phyloP scores from a whole-genome alignment of 75 land plant genomes.

The Ceratopteris richardii region DNA sequence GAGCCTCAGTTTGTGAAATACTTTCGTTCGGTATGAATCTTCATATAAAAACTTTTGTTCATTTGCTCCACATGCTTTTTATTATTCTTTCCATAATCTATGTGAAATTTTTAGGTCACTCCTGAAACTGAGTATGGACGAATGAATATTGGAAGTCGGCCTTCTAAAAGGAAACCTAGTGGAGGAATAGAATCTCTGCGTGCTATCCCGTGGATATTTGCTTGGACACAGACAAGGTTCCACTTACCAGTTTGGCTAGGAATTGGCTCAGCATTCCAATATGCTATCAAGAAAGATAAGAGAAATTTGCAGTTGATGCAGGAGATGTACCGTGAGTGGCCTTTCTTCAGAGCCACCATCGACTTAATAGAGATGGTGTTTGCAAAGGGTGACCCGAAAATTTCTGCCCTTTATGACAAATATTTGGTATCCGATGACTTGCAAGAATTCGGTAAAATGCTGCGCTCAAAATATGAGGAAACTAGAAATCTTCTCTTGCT shows the following conservation, averaged over 20 bases:
- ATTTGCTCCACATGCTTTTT: background rate
- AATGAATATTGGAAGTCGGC: conserved; percentile 92
- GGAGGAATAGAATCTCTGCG: conserved; percentile 92
- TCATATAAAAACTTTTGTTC: background rate
- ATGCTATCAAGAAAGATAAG: conserved; percentile 42
- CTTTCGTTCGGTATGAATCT: conserved; percentile 59
- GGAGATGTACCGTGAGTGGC: conserved; percentile 83
- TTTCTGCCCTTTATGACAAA: conserved; percentile 75
- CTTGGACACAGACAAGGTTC: conserved; percentile 89
- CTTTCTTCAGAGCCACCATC: conserved; percentile 85
- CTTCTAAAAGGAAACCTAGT: conserved; percentile 76
- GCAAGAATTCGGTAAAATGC: conserved; percentile 48
- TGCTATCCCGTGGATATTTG: conserved; percentile 92
- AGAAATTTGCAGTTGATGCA: conserved; percentile 45
- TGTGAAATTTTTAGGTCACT: conserved; percentile 44
- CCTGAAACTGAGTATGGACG: conserved; percentile 85
- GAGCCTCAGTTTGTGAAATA: conserved; percentile 79
- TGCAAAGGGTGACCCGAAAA: conserved; percentile 80
- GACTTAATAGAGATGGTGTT: conserved; percentile 90
- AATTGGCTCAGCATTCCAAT: conserved; percentile 70
- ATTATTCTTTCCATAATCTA: background rate
- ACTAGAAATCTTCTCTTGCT: conserved; percentile 55
- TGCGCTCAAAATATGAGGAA: conserved; percentile 53
- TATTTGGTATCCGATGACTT: conserved; percentile 61
- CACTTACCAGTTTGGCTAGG: conserved; percentile 97